Percentiles rank a stretch among this genome's conserved stretches.
phyloP scores from a whole-genome alignment of 306 rosid species.

The Hippophae gyantsensis region DNA sequence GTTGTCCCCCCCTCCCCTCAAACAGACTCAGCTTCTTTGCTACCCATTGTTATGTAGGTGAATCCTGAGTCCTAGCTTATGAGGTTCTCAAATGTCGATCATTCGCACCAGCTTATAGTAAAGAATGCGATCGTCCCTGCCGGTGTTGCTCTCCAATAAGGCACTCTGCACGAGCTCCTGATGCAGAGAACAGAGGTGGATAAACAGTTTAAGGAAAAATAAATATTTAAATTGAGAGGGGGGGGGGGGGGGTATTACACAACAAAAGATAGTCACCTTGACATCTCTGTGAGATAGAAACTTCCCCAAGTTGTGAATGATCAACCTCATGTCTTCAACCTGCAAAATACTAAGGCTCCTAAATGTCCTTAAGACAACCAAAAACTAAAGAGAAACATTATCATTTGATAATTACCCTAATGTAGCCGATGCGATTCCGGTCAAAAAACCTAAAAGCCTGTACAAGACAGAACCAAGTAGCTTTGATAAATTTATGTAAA shows the following conservation, averaged over 20 bases:
- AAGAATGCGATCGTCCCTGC: conserved; percentile 84
- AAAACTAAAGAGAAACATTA: background rate
- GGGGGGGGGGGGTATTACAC: background rate
- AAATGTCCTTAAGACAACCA: conserved; percentile 4
- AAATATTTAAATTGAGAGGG: conserved; percentile 3
- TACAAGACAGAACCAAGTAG: conserved; percentile 13
- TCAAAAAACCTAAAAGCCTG: conserved; percentile 96
- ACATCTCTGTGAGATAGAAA: conserved; percentile 92
- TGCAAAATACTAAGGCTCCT: conserved; percentile 24
- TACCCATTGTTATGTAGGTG: no score
- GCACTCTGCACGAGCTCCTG: conserved; percentile 99
- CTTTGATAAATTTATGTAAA: conserved; percentile 2
- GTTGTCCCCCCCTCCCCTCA: no score
- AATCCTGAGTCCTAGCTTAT: background rate
- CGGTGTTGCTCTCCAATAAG: conserved; percentile 86
- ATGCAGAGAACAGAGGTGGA: background rate
- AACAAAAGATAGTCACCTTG: conserved; percentile 39
- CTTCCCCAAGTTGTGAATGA: conserved; percentile 76
- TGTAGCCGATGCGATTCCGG: conserved; percentile 64
- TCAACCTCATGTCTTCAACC: conserved; percentile 92
- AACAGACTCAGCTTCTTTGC: no score
- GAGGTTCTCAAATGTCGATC: conserved; percentile 23
- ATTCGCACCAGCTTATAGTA: conserved; percentile 77
- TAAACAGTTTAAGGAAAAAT: background rate
- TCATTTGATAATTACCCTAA: conserved; percentile 48